Percentiles rank a stretch among this genome's conserved stretches.
Conservation (phyloP, 192 early-diverging fungal genomes). For the Backusella liffmaniae region DNA sequence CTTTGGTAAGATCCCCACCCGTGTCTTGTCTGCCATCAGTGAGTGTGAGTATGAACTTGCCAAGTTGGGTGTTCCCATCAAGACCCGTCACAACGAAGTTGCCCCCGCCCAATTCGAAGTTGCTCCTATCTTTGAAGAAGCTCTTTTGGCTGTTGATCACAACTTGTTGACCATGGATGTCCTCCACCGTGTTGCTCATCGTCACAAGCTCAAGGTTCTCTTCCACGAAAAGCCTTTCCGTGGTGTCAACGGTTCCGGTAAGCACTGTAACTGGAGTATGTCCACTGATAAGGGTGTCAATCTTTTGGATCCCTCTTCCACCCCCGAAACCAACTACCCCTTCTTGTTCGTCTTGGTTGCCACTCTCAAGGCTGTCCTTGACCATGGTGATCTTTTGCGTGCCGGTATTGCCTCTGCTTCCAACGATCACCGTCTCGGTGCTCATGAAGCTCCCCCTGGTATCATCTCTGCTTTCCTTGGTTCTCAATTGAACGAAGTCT, state of each 20-base stretch:
- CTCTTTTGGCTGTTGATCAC: slow-evolving; percentile 95
- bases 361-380: slow-evolving; percentile 85
- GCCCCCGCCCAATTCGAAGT: slow-evolving; percentile 97
- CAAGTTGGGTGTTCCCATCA: slow-evolving; percentile 94
- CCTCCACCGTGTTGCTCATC: slow-evolving; percentile 95
- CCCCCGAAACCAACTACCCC: slow-evolving; percentile 96
- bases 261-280: slow-evolving; percentile 99
- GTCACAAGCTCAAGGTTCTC: slow-evolving; percentile 93
- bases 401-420: slow-evolving; percentile 90
- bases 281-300: slow-evolving; percentile 94
- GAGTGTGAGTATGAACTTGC: slow-evolving; percentile 93
- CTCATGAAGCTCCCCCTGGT: slow-evolving; percentile 96
- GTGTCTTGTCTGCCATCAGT: slow-evolving; percentile 89
- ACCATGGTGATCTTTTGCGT: slow-evolving; percentile 89
- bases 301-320: slow-evolving; percentile 91
- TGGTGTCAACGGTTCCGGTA: slow-evolving; percentile 97
- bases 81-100: slow-evolving; percentile 99
- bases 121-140: slow-evolving; percentile 97
- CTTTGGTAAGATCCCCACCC: slow-evolving; percentile 95
- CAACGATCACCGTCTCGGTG: slow-evolving; percentile 98
- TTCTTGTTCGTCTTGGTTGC: slow-evolving; percentile 95
- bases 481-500: slow-evolving; percentile 93
- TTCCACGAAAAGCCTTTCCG: slow-evolving; percentile 99
- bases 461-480: slow-evolving; percentile 98
- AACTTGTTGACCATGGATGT: slow-evolving; percentile 98